These are phyloP conservation scores for Phytophthora cryptogea DNA, from an alignment of 352 stramenopile species.

Conservation along the genomic window DNA sequence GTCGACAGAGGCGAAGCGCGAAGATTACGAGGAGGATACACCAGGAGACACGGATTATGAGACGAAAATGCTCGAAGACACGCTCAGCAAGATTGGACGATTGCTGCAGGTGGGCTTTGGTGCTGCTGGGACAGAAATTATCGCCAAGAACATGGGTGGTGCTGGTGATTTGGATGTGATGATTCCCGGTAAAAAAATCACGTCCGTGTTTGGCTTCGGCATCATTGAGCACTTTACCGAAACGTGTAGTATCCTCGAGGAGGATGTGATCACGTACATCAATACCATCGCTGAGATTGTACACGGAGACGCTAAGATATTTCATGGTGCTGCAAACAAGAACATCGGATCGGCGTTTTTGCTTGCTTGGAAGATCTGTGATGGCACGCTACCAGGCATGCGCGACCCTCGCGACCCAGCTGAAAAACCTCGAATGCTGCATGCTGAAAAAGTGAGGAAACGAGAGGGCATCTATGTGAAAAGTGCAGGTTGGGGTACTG, in stretches of 20 bases:
- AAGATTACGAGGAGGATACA: conserved; percentile 80
- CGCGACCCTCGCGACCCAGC: conserved; percentile 76
- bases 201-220: conserved; percentile 96
- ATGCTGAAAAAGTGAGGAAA: conserved; percentile 55
- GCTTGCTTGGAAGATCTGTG: conserved; percentile 96
- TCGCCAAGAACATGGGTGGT: conserved; percentile 97
- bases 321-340: conserved; percentile 96
- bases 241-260: conserved; percentile 90
- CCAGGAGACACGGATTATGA: conserved; percentile 83
- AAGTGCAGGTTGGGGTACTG: conserved; percentile 49
- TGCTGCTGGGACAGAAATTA: conserved; percentile 97
- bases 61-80: conserved; percentile 96
- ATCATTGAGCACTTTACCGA: conserved; percentile 97
- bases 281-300: conserved; percentile 97
- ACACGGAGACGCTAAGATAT: conserved; percentile 93
- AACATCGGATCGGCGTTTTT: conserved; percentile 96
- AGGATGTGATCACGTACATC: conserved; percentile 98
- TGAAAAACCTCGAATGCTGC: conserved; percentile 74
- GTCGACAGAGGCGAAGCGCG: conserved; percentile 64
- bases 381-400: conserved; percentile 85
- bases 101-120: conserved; percentile 97
- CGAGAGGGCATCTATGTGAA: conserved; percentile 77
- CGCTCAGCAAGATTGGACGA: conserved; percentile 94
- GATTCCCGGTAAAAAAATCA: conserved; percentile 97
- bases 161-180: conserved; percentile 95